Evolutionary conservation across 352 stramenopile species (phyloP).

Genomic region (Phytopythium chamaehyphon): DNA sequence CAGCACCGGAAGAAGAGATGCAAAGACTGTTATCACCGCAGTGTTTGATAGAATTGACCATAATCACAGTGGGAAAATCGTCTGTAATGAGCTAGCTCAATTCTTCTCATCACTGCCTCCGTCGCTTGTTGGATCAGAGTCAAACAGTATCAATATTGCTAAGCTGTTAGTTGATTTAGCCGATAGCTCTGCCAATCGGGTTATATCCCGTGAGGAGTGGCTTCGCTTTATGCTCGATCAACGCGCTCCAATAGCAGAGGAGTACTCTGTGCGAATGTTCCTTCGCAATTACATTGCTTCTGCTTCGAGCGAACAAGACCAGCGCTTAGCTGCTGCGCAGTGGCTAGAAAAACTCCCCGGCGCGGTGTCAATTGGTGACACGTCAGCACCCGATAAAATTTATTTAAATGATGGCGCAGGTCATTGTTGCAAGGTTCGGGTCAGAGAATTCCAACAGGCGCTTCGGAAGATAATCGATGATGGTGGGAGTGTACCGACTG

Average conservation of each 20-base stretch:
- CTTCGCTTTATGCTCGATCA: conserved; percentile 25
- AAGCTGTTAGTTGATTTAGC: conserved; percentile 33
- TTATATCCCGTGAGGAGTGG: conserved; percentile 54
- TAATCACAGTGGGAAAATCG: conserved; percentile 55
- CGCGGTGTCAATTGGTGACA: conserved; percentile 12
- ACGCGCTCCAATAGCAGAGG: conserved; percentile 9
- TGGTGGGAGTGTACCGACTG: conserved; percentile 8
- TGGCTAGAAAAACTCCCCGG: conserved; percentile 56
- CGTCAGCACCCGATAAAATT: not conserved
- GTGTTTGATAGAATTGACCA: conserved; percentile 49
- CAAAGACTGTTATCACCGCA: not conserved
- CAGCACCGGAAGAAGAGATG: not conserved
- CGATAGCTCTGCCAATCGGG: conserved; percentile 51
- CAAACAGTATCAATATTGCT: conserved; percentile 9
- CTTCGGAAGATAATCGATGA: conserved; percentile 21
- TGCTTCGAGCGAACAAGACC: conserved; percentile 5
- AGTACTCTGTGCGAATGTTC: conserved; percentile 19
- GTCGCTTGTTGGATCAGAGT: too few relatives aligned
- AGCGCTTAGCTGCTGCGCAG: not conserved
- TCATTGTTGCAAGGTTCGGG: conserved; percentile 40
- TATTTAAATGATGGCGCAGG: not conserved
- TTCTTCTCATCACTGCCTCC: conserved; percentile 21
- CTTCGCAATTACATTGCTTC: conserved; percentile 5
- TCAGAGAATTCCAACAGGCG: conserved; percentile 51
- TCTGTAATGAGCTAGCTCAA: conserved; percentile 34